A percentile compares a stretch with the other conserved stretches of the same genome.
Conservation (phyloP, 352 stramenopile genomes). For the Peronospora destructor region DNA sequence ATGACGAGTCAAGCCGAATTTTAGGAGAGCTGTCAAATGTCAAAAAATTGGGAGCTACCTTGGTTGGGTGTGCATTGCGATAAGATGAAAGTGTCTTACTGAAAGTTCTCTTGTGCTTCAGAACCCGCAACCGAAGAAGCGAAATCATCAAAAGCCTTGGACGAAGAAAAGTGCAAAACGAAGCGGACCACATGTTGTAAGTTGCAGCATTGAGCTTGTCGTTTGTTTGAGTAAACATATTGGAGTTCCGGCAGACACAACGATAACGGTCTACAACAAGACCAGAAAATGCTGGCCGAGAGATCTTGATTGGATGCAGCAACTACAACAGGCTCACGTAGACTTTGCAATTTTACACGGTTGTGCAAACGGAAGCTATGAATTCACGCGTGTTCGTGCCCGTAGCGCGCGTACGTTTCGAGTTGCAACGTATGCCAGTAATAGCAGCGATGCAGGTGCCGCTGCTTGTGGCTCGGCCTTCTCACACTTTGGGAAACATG, state of each 20-base stretch:
- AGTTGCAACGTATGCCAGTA: conserved; percentile 26
- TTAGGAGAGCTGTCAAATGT: conserved; percentile 12
- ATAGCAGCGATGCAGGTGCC: conserved; percentile 13
- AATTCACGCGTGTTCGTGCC: not conserved
- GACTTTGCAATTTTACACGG: conserved; percentile 1
- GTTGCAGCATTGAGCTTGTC: not conserved
- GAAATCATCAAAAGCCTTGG: too few species aligned
- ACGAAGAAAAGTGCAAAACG: conserved; percentile 2
- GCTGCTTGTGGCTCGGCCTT: conserved; percentile 2
- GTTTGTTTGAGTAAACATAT: conserved; percentile 17
- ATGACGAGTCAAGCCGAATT: conserved; percentile 34
- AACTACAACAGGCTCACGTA: conserved; percentile 4
- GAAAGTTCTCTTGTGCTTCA: too few species aligned
- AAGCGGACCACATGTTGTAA: not conserved
- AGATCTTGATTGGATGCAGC: conserved; percentile 5
- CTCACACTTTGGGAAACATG: conserved; percentile 2
- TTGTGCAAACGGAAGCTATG: not conserved
- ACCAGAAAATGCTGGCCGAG: conserved; percentile 2
- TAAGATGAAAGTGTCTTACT: not conserved
- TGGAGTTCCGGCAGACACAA: not conserved
- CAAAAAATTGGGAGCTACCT: not conserved
- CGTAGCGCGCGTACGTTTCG: not conserved
- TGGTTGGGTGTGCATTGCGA: conserved; percentile 25
- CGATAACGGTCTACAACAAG: conserved; percentile 7
- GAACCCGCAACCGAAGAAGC: too few species aligned